These are phyloP conservation scores for Kingdonia uniflora DNA, from an alignment of 164 flowering plant genomes.

Conservation along the genomic window DNA sequence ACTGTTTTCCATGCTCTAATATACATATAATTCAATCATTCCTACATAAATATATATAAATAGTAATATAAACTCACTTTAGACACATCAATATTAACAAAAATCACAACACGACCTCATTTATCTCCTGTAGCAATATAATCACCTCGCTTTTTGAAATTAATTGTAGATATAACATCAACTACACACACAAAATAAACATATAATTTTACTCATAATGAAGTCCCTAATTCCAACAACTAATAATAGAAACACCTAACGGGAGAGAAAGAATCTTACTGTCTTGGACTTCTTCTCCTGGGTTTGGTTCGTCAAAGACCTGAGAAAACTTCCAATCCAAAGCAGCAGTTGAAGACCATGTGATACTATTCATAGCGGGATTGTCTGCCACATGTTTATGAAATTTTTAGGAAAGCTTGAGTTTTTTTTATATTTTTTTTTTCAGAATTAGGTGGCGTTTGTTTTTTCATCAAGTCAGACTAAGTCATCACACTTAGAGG, in stretches of 20 bases:
- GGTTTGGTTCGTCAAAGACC: conserved; percentile 14
- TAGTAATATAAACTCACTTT: conserved; percentile 16
- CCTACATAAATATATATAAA: too few species aligned
- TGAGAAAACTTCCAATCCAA: conserved; percentile 18
- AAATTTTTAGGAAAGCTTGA: too few species aligned
- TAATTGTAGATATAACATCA: conserved; percentile 56
- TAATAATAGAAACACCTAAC: too few species aligned
- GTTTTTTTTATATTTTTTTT: too few species aligned
- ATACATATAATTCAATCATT: too few species aligned
- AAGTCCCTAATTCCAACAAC: too few species aligned
- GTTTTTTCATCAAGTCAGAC: too few species aligned
- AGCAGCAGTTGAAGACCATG: conserved; percentile 4
- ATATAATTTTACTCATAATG: too few species aligned
- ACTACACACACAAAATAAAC: conserved; percentile 25
- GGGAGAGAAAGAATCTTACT: too few species aligned
- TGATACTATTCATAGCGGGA: conserved; percentile 8
- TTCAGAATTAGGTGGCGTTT: too few species aligned
- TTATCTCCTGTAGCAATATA: conserved; percentile 69
- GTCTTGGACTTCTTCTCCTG: conserved; percentile 16
- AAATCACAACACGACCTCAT: conserved; percentile 65
- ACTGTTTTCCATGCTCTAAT: too few species aligned
- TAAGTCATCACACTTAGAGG: too few species aligned
- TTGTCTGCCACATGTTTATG: not conserved
- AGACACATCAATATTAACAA: conserved; percentile 32
- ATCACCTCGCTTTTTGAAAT: conserved; percentile 61